Conservation (phyloP, 257 asterid species). For the Jacaranda mimosifolia region DNA sequence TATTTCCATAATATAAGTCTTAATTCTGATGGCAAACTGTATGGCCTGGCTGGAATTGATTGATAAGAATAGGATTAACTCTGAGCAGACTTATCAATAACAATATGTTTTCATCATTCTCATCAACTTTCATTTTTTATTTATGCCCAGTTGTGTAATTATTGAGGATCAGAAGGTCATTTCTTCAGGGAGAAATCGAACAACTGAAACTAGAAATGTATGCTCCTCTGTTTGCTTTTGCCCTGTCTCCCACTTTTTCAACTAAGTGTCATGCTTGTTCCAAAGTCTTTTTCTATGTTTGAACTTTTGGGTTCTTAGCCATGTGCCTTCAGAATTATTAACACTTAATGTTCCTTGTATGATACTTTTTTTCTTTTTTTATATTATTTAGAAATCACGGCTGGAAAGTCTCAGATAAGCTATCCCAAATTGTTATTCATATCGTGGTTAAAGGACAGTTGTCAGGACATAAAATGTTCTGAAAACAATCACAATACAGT, state of each 20-base stretch:
- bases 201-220: slow-evolving; percentile 82
- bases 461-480: neutral
- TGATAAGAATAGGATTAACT: slow-evolving; percentile 18
- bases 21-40: slow-evolving; percentile 14
- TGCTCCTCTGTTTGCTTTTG: slow-evolving; percentile 25
- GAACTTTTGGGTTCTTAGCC: neutral
- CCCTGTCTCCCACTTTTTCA: slow-evolving; percentile 15
- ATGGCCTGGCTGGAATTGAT: slow-evolving; percentile 20
- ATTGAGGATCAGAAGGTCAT: slow-evolving; percentile 71
- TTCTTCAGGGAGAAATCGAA: slow-evolving; percentile 82
- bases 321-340: neutral
- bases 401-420: neutral
- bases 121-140: slow-evolving; percentile 27
- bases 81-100: slow-evolving; percentile 13
- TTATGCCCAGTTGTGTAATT: slow-evolving; percentile 65
- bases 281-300: neutral
- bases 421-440: slow-evolving; percentile 28
- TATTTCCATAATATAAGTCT: slow-evolving; percentile 6
- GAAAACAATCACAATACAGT: slow-evolving; percentile 15
- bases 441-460: neutral
- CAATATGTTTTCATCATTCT: slow-evolving; percentile 19
- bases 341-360: slow-evolving; percentile 7
- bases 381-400: neutral
- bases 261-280: slow-evolving; percentile 15
- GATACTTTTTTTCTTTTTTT: too few relatives aligned